Base-by-base conservation (phyloP, 805 yeast genomes). In the Debaryomyces prosopidis region DNA sequence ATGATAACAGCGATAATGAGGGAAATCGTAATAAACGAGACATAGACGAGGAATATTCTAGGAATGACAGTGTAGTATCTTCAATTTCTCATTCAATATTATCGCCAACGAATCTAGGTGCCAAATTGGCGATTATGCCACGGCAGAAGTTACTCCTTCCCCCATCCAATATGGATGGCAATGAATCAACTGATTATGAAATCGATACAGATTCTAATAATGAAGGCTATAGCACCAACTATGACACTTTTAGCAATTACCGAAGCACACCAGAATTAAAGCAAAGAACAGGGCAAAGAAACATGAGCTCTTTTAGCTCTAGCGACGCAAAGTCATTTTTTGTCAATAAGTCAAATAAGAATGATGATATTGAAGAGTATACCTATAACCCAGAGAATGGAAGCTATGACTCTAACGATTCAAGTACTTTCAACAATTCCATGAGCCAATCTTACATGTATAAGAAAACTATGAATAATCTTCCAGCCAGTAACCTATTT, bases 31-130 rank as follows among this genome's bases (percentile, higher is more conserved):
- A 44, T 12, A 39, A 23, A 5, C 35, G 20, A 14, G 43, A 39
- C 9, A 39, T 45, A 8, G 37, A 26, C 11, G 44, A 39, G 4
- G 48, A 38, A 4, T 17, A 44, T 39, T 9, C 23, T 14, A 30
- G 33, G 12, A 30, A 39, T 11, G 55, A 52, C 17, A 53, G 58
- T 23, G 49, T 54, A 38, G 57, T 55, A 11, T 55, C 50, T 19
- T 36, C 43, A 1, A 36, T 47, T 15, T 44, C 47, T 14, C 42
- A 42, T 20, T 14, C 40, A 10, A 51, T 65, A 8, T 51, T 66
- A 9, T 67, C 68, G 37, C 77, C 76, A 2, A 72, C 77, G 2
- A 53, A 53, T n/a, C 48, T 72, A 16, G 77, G 77, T 0, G 76
- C 76, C 4, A 59, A 63, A 42, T 58, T 62, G 42, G 77, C 77